Percentiles rank a stretch among this genome's conserved stretches.
Evolutionary conservation across 257 asterid species (phyloP).

Genomic region (Nicotiana obtusifolia): DNA sequence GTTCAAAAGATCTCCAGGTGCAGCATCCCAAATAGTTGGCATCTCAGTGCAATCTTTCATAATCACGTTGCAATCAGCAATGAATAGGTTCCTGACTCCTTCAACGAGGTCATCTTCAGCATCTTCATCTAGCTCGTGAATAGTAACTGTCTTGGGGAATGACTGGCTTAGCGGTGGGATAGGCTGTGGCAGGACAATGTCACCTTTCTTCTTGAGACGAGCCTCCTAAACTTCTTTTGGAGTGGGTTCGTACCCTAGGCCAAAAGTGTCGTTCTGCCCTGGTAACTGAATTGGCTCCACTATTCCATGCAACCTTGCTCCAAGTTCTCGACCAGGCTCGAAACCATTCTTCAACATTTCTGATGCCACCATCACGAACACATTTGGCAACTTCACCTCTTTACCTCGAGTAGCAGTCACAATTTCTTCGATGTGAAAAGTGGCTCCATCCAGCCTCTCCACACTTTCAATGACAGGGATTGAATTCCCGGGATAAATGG

Average conservation of each 20-base stretch:
- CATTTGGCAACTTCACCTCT: too few relatives aligned
- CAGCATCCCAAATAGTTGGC: too few relatives aligned
- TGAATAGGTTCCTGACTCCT: neutral
- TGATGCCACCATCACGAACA: too few relatives aligned
- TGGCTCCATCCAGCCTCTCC: neutral
- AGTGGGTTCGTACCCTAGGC: neutral
- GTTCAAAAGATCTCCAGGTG: too few relatives aligned
- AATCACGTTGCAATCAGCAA: fast-evolving
- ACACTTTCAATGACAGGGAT: too few relatives aligned
- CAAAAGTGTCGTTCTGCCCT: neutral
- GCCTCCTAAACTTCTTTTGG: neutral
- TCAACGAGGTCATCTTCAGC: neutral
- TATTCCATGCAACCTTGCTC: too few relatives aligned
- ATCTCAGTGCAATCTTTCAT: neutral
- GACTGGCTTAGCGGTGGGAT: neutral
- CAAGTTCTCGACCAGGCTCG: too few relatives aligned
- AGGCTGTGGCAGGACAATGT: neutral
- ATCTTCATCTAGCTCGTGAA: too few relatives aligned
- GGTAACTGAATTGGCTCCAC: neutral
- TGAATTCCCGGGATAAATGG: too few relatives aligned
- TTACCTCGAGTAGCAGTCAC: too few relatives aligned
- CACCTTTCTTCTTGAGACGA: neutral
- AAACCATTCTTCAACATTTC: too few relatives aligned
- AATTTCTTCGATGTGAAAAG: too few relatives aligned
- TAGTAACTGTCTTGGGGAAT: neutral